Conservation (phyloP, 169 alveolate genomes). For the Plasmodium falciparum region DNA sequence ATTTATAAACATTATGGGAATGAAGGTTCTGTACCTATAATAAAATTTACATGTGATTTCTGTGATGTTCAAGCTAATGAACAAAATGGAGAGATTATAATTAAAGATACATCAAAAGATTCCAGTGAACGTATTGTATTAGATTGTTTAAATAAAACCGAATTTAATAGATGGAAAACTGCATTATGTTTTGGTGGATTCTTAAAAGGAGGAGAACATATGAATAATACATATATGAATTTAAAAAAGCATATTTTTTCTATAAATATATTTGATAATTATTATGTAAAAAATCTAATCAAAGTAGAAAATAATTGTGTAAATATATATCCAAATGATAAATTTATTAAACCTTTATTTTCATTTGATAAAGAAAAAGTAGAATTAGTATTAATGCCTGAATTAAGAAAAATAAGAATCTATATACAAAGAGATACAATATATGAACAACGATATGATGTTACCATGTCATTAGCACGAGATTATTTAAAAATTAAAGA, state of each 20-base stretch:
- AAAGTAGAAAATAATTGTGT: slow-evolving; percentile 34
- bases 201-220: slow-evolving; percentile 40
- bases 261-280: slow-evolving; percentile 80
- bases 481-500: slow-evolving; percentile 72
- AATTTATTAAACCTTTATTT: slow-evolving; percentile 76
- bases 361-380: slow-evolving; percentile 77
- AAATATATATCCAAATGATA: slow-evolving; percentile 76
- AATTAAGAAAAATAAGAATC: slow-evolving; percentile 80
- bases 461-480: slow-evolving; percentile 79
- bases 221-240: slow-evolving; percentile 48
- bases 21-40: slow-evolving; percentile 80
- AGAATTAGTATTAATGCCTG: slow-evolving; percentile 55
- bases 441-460: slow-evolving; percentile 84
- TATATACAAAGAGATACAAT: slow-evolving; percentile 80
- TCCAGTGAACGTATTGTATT: slow-evolving; percentile 77
- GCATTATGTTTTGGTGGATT: slow-evolving; percentile 86
- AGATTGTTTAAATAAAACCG: slow-evolving; percentile 82
- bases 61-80: slow-evolving; percentile 81
- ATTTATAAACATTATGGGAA: slow-evolving; percentile 79
- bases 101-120: slow-evolving; percentile 44
- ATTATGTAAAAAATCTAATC: slow-evolving; percentile 63
- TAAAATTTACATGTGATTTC: slow-evolving; percentile 74
- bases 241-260: slow-evolving; percentile 84
- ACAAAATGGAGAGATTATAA: slow-evolving; percentile 72
- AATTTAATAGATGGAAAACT: slow-evolving; percentile 83